These are phyloP conservation scores for Leonotis leonurus DNA, from an alignment of 257 asterid species.

Conservation along the genomic window DNA sequence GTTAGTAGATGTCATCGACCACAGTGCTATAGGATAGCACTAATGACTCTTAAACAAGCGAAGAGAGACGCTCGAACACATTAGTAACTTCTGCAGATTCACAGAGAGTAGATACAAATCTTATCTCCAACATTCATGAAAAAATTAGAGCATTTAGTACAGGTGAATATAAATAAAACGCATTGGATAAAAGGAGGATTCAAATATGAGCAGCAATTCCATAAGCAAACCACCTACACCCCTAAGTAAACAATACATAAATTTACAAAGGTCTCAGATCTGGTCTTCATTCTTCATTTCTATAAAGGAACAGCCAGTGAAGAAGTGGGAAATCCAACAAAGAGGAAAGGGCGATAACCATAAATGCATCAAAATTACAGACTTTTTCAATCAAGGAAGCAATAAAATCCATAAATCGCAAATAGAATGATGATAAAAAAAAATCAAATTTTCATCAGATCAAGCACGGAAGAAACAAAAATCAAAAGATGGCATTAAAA, in stretches of 20 bases:
- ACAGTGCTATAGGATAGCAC: not conserved
- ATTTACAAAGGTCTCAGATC: conserved; percentile 20
- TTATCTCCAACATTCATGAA: no score
- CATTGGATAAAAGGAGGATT: not conserved
- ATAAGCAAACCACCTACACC: no score
- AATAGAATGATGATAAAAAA: not conserved
- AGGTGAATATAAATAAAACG: not conserved
- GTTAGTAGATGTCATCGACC: not conserved
- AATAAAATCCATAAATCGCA: no score
- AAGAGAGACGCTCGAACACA: not conserved
- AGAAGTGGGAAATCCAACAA: conserved; percentile 14
- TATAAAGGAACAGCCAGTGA: conserved; percentile 2
- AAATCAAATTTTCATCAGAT: not conserved
- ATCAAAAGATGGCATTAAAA: not conserved
- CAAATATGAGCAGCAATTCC: not conserved
- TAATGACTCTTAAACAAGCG: not conserved
- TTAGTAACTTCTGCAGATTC: not conserved
- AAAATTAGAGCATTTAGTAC: no score
- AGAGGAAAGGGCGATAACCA: conserved; percentile 5
- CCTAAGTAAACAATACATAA: no score
- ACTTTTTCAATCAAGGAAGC: no score
- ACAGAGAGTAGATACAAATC: not conserved
- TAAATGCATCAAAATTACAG: no score
- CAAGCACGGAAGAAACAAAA: not conserved
- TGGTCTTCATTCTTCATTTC: conserved; percentile 18